Base-by-base conservation (phyloP, 2,329 filamentous ascomycete species). In the Neofusicoccum cordaticola region DNA sequence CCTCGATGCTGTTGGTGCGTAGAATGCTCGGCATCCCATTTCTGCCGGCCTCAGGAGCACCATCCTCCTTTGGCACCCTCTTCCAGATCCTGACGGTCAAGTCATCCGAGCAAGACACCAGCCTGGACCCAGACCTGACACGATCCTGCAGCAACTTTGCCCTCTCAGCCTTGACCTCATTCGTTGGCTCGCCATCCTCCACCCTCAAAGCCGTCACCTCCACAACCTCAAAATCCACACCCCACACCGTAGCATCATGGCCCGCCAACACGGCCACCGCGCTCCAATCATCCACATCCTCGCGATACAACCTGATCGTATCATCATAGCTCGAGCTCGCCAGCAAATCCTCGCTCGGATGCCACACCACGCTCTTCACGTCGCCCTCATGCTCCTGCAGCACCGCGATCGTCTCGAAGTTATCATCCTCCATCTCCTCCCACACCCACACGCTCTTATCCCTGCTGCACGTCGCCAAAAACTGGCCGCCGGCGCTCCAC, bases 361-460 rank as follows among this genome's bases (percentile, higher is more conserved):
- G 93, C 95, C 95, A 99, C 2, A 88, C 87, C 1, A 99, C 91
- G 68, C 88, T 92, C 77, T 99, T 99, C 69, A 99, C 93, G 78
- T 99, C 95, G 22, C 91, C 93, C 52, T 93, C 90, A 75, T 99
- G 95, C 79, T 98, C 95, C 78, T 91, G 92, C 72, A 98, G 84
- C 62, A 98, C 94, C 0, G 94, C 95, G 15, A 98, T 88, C 1
- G 95, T 98, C 83, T 99, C 95, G 82, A 93, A 98, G 75, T 98
- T 95, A 75, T 97, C 94, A 63, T 96, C 93, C 15, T 89, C 90
- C 62, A 97, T 86, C 75, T 98, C 95, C 78, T 99, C 95, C 95
- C 95, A 99, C 71, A 99, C 92, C 95, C 95, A 99, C 17, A 98
- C 92, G 15, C 87, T 90, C 81, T 98, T 98, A 76, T 99, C 95